Percentiles rank a stretch among this genome's conserved stretches.
These are phyloP conservation scores for Hygrocybe punicea DNA, from an alignment of 768 basidiomycete species.

Conservation along the genomic window DNA sequence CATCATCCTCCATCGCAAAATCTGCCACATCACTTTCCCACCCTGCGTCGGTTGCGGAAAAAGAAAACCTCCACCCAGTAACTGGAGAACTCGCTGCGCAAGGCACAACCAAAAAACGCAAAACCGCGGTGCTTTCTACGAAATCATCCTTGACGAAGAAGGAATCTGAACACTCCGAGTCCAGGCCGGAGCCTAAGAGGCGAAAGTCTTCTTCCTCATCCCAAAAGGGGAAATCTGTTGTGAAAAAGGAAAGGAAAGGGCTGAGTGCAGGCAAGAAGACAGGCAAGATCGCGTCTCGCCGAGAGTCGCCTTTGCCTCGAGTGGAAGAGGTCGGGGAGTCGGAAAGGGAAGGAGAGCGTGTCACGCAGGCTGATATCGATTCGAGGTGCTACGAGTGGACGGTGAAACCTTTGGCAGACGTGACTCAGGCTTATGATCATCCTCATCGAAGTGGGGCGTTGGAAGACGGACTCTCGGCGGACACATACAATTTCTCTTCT, in stretches of 20 bases:
- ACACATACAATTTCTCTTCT: conserved; percentile 39
- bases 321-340: conserved; percentile 51
- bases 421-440: conserved; percentile 64
- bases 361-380: conserved; percentile 44
- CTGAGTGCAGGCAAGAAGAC: conserved; percentile 35
- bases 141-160: conserved; percentile 48
- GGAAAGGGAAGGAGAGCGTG: conserved; percentile 25
- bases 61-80: conserved; percentile 75
- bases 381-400: conserved; percentile 80
- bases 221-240: conserved; percentile 29
- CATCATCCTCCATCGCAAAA: background rate
- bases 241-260: conserved; percentile 40
- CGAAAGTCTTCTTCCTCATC: conserved; percentile 49
- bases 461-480: conserved; percentile 31
- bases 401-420: conserved; percentile 73
- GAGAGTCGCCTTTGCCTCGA: conserved; percentile 52
- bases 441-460: conserved; percentile 28
- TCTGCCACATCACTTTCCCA: background rate
- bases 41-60: conserved; percentile 42
- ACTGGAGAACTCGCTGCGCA: conserved; percentile 60
- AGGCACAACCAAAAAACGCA: conserved; percentile 56
- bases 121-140: conserved; percentile 54
- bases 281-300: conserved; percentile 16
- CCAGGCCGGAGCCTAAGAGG: conserved; percentile 55
- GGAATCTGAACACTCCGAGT: conserved; percentile 44